phyloP scores from a whole-genome alignment of 805 yeast genomes.

The Candida mattraensis region DNA sequence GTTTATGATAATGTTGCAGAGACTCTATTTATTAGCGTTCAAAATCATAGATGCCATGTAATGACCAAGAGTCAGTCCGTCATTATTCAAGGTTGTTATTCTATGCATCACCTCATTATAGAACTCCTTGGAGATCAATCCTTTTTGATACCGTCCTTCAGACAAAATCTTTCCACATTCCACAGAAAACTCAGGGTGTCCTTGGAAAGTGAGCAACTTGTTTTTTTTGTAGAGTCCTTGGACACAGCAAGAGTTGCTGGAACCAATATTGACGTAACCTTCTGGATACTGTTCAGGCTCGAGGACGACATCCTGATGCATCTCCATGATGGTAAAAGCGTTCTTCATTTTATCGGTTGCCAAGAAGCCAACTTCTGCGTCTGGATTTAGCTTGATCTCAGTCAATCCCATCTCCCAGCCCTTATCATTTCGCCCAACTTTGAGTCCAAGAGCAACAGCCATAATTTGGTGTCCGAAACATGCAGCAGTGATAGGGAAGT shows the following conservation, averaged over 20 bases:
- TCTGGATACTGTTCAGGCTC: conserved; percentile 29
- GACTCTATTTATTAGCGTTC: too few relatives aligned
- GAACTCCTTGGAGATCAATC: conserved; percentile 8
- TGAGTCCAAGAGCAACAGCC: conserved; percentile 62
- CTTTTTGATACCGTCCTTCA: conserved; percentile 5
- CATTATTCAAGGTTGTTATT: conserved; percentile 7
- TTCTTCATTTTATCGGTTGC: conserved; percentile 13
- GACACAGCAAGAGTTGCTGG: conserved; percentile 51
- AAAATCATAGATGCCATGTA: too few relatives aligned
- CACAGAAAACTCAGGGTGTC: conserved; percentile 81
- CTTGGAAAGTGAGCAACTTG: conserved; percentile 71
- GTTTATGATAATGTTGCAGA: too few relatives aligned
- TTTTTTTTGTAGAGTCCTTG: conserved; percentile 66
- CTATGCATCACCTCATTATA: conserved; percentile 6
- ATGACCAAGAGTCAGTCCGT: conserved; percentile 8
- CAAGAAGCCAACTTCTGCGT: conserved; percentile 25
- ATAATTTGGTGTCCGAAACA: conserved; percentile 93
- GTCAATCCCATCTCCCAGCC: conserved; percentile 80
- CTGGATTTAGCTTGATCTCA: conserved; percentile 45
- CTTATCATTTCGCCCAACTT: conserved; percentile 52
- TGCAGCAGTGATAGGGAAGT: conserved; percentile 61
- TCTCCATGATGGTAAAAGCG: conserved; percentile 45
- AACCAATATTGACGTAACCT: conserved; percentile 47
- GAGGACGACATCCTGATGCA: conserved; percentile 53
- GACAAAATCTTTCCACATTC: conserved; percentile 28